A percentile compares a stretch with the other conserved stretches of the same genome.
These are phyloP conservation scores for Cadophora malorum DNA, from an alignment of 2,329 filamentous ascomycete species.

Conservation along the genomic window DNA sequence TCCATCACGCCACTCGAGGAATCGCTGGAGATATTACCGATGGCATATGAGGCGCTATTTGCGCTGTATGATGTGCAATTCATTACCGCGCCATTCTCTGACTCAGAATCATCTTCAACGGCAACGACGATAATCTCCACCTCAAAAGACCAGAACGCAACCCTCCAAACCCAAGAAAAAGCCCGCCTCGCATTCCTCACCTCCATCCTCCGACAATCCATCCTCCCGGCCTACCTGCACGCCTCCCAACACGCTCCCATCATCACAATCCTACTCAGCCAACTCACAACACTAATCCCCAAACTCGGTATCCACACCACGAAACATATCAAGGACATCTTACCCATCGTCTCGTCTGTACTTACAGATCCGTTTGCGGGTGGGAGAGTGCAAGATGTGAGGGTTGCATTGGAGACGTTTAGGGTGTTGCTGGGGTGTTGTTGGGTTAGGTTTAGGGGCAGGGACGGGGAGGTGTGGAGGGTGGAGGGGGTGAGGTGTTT, in stretches of 20 bases:
- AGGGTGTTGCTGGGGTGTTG: slow-evolving; percentile 64
- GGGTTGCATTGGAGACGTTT: slow-evolving; percentile 60
- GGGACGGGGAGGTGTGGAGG: slow-evolving; percentile 32
- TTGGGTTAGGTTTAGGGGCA: slow-evolving; percentile 68
- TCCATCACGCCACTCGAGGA: slow-evolving; percentile 76
- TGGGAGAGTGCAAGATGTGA: slow-evolving; percentile 47
- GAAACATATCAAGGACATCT: slow-evolving; percentile 72
- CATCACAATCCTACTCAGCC: slow-evolving; percentile 60
- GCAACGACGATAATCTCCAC: neutral
- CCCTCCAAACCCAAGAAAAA: neutral
- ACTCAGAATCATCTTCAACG: neutral
- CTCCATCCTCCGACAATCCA: slow-evolving; percentile 60
- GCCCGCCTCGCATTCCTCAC: slow-evolving; percentile 54
- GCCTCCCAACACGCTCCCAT: slow-evolving; percentile 64
- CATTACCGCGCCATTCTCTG: neutral
- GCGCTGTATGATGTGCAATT: slow-evolving; percentile 52
- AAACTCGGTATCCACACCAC: slow-evolving; percentile 66
- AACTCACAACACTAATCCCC: slow-evolving; percentile 57
- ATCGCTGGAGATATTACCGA: slow-evolving; percentile 66
- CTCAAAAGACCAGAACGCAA: neutral
- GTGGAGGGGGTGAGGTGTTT: slow-evolving; percentile 26
- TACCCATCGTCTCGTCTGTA: slow-evolving; percentile 70
- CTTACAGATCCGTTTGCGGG: slow-evolving; percentile 69
- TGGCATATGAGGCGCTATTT: slow-evolving; percentile 71
- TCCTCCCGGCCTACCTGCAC: slow-evolving; percentile 63